These are phyloP conservation scores for Leccinum variicolor DNA, from an alignment of 768 basidiomycete genomes.

Conservation along the genomic window DNA sequence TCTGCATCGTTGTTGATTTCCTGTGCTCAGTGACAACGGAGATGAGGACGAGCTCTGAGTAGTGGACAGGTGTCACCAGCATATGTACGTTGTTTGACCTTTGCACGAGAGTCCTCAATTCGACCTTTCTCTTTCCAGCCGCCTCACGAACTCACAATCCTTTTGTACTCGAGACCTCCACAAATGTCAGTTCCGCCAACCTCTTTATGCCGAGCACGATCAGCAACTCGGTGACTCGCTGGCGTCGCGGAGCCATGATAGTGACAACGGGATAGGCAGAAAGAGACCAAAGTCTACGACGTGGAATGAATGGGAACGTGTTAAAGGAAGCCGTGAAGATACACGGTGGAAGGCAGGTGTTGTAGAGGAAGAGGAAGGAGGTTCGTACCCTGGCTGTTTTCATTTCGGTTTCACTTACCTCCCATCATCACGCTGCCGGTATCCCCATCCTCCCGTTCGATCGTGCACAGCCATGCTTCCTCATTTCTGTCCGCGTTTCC, in stretches of 20 bases:
- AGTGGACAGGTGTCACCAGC: conserved; percentile 75
- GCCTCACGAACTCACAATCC: conserved; percentile 20
- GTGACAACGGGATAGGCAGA: conserved; percentile 1
- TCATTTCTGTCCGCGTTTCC: conserved; percentile 3
- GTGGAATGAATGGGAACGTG: conserved; percentile 42
- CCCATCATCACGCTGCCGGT: conserved; percentile 6
- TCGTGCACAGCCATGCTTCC: neutral
- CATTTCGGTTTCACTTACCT: conserved; percentile 32
- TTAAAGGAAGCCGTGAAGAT: conserved; percentile 10
- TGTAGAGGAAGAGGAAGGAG: conserved; percentile 25
- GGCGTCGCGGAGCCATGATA: neutral
- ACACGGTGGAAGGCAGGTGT: conserved; percentile 19
- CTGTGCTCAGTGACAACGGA: conserved; percentile 20
- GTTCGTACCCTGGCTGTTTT: conserved; percentile 31
- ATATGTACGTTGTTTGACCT: conserved; percentile 41
- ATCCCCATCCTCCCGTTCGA: neutral
- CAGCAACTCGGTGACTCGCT: conserved; percentile 8
- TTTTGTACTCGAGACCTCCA: conserved; percentile 29
- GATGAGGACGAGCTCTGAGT: conserved; percentile 70
- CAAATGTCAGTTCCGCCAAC: conserved; percentile 26
- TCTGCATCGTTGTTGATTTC: neutral
- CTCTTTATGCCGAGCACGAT: conserved; percentile 17
- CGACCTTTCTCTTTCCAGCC: conserved; percentile 15
- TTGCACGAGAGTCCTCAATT: conserved; percentile 7
- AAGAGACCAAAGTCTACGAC: conserved; percentile 42